Evolutionary conservation across 441 rosid species (phyloP).

Genomic region (Raphanus hybrid): DNA sequence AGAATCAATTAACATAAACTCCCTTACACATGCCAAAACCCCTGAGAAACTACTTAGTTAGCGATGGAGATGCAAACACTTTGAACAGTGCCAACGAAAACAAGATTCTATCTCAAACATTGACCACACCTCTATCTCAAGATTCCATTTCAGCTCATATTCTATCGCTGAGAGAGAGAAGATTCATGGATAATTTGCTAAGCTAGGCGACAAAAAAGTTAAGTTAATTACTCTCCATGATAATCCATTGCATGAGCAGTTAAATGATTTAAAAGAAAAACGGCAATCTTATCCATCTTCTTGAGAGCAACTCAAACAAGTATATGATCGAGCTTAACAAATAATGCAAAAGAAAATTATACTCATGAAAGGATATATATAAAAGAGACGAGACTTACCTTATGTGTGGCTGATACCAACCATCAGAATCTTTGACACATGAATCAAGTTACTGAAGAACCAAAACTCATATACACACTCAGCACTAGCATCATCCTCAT

Average conservation of each 20-base stretch:
- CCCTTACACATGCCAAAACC: neutral
- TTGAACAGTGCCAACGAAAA: neutral
- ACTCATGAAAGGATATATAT: no score
- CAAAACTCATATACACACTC: conserved; percentile 5
- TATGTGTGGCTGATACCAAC: conserved; percentile 5
- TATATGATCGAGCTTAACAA: neutral
- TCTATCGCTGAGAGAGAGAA: neutral
- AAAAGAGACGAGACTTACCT: conserved; percentile 14
- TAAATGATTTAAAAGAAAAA: no score
- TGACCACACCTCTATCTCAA: neutral
- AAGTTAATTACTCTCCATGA: no score
- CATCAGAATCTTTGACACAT: conserved; percentile 21
- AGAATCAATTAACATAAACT: conserved; percentile 4
- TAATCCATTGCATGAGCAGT: no score
- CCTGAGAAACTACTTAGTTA: neutral
- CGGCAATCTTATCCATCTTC: neutral
- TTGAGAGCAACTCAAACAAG: conserved; percentile 7
- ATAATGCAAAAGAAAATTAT: neutral
- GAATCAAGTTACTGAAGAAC: neutral
- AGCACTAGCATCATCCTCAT: neutral
- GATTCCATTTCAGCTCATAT: neutral
- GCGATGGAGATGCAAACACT: neutral
- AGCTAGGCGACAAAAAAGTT: conserved; percentile 6
- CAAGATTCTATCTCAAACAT: no score
- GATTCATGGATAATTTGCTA: neutral